These are phyloP conservation scores for Scenedesmus sp. DNA, from an alignment of 163 green algal genomes.

Conservation along the genomic window DNA sequence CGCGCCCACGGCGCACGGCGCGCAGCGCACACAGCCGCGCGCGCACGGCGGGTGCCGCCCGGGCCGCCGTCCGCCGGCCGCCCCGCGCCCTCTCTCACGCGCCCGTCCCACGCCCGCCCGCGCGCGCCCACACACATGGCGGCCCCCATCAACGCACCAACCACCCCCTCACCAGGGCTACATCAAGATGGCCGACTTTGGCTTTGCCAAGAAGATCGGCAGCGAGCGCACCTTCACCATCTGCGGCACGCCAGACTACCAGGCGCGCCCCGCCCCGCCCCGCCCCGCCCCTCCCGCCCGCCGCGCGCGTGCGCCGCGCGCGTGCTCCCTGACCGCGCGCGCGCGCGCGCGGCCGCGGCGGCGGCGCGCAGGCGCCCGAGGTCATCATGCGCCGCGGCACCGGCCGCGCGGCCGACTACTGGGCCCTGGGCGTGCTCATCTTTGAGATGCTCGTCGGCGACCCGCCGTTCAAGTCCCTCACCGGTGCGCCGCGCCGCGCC, in stretches of 20 bases:
- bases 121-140: background rate
- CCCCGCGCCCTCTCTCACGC: no score
- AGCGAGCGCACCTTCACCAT: slow-evolving; percentile 81
- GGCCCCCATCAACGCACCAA: background rate
- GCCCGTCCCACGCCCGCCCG: no score
- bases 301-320: no score
- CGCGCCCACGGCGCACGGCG: no score
- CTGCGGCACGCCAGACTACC: slow-evolving; percentile 88
- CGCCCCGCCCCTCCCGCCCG: no score
- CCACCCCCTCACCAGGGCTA: slow-evolving; percentile 69
- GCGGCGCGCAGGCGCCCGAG: slow-evolving; percentile 47
- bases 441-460: slow-evolving; percentile 87
- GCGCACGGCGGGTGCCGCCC: no score
- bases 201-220: slow-evolving; percentile 83
- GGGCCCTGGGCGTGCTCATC: slow-evolving; percentile 85
- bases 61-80: no score
- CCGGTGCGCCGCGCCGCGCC: slow-evolving; percentile 47
- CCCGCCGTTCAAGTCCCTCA: slow-evolving; percentile 79
- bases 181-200: slow-evolving; percentile 87
- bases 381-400: slow-evolving; percentile 81
- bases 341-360: background rate
- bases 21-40: no score
- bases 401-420: slow-evolving; percentile 81
- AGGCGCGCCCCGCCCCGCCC: slow-evolving; percentile 42
- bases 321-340: no score